Percentiles rank a stretch among this genome's conserved stretches.
Evolutionary conservation across 2,329 filamentous ascomycete genomes (phyloP).

Genomic region (Claviceps maximensis): DNA sequence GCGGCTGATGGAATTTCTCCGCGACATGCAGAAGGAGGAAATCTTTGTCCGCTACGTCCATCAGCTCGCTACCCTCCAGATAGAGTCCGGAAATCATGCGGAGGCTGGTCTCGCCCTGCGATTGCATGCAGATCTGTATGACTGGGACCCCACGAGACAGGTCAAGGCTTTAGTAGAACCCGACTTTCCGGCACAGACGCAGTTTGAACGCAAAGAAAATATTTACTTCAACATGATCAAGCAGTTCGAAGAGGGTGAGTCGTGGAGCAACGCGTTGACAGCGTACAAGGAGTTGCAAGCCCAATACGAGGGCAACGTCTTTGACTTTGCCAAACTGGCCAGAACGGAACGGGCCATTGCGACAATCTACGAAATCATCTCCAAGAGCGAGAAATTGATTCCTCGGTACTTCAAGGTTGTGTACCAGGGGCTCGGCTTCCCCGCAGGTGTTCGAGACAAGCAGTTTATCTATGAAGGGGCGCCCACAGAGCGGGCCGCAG

Average conservation of each 20-base stretch:
- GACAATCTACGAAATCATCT: conserved; percentile 77
- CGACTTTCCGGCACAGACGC: conserved; percentile 65
- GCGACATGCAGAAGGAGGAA: conserved; percentile 93
- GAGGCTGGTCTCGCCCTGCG: conserved; percentile 83
- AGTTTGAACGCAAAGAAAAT: conserved; percentile 84
- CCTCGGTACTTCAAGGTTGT: conserved; percentile 85
- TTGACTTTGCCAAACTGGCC: conserved; percentile 86
- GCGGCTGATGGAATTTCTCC: conserved; percentile 87
- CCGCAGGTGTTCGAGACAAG: conserved; percentile 68
- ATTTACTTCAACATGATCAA: conserved; percentile 94
- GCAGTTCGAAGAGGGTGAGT: conserved; percentile 85
- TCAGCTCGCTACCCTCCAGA: conserved; percentile 70
- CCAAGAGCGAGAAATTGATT: conserved; percentile 64
- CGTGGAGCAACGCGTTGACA: conserved; percentile 77
- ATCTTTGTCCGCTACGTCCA: conserved; percentile 96
- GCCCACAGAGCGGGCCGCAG: conserved; percentile 59
- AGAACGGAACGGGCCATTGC: conserved; percentile 83
- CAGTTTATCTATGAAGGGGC: conserved; percentile 84
- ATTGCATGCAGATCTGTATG: conserved; percentile 83
- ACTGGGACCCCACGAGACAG: conserved; percentile 66
- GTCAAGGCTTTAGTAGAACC: conserved; percentile 59
- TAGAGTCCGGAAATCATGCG: conserved; percentile 61
- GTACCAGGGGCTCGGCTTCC: conserved; percentile 84
- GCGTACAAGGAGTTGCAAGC: conserved; percentile 81
- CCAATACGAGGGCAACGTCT: conserved; percentile 84